phyloP scores from a whole-genome alignment of 1,284 basidiomycete species.

The Microbotryomycetes sp. region DNA sequence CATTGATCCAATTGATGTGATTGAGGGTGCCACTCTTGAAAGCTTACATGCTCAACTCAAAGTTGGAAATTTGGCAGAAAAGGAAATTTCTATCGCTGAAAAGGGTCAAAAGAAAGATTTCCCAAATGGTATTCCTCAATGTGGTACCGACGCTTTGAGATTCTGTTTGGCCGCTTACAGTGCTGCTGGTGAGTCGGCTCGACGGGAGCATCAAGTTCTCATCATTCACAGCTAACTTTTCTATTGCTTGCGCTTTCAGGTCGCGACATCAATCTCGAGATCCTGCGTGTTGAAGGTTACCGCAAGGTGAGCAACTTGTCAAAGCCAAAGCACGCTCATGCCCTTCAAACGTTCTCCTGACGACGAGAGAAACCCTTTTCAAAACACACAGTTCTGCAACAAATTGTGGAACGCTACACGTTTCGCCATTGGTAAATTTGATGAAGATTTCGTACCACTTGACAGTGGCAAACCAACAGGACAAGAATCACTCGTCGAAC shows the following conservation, averaged over 20 bases:
- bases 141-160: constrained; percentile 91
- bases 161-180: constrained; percentile 96
- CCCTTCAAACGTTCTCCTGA: no score
- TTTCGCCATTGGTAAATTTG: constrained; percentile 93
- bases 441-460: constrained; percentile 70
- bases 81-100: constrained; percentile 85
- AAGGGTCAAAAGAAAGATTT: constrained; percentile 98
- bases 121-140: constrained; percentile 98
- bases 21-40: constrained; percentile 77
- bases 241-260: constrained; percentile 47
- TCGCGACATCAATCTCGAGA: constrained; percentile 92
- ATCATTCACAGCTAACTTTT: background rate
- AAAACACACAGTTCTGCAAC: constrained; percentile 71
- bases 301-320: constrained; percentile 62
- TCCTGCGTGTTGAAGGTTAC: constrained; percentile 95
- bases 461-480: constrained; percentile 71
- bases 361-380: background rate
- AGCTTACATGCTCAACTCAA: constrained; percentile 80
- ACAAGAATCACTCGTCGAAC: constrained; percentile 83
- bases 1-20: constrained; percentile 94
- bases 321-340: no score
- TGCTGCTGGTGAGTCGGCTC: constrained; percentile 54
- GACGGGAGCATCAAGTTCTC: no score
- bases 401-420: constrained; percentile 99
- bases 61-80: constrained; percentile 89